phyloP scores from a whole-genome alignment of 2,329 filamentous ascomycete genomes.

The Calcarisporium arbuscula region DNA sequence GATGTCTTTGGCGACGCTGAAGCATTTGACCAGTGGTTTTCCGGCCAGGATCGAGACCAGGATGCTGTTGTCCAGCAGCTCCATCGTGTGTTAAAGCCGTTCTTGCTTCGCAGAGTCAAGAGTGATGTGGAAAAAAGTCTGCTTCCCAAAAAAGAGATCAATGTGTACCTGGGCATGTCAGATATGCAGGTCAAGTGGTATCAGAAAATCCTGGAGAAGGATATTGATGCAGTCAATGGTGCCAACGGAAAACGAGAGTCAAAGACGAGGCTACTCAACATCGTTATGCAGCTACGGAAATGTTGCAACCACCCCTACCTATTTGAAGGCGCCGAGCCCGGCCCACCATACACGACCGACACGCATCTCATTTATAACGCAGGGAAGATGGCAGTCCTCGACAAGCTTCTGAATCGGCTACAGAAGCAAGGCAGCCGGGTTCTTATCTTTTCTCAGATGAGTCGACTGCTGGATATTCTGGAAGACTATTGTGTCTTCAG shows the following conservation, averaged over 20 bases:
- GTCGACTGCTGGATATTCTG: slow-evolving; percentile 88
- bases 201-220: slow-evolving; percentile 96
- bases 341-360: slow-evolving; percentile 95
- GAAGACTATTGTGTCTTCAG: slow-evolving; percentile 98
- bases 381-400: slow-evolving; percentile 95
- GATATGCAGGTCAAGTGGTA: slow-evolving; percentile 99
- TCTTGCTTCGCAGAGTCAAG: slow-evolving; percentile 93
- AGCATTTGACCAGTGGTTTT: slow-evolving; percentile 98
- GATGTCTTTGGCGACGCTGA: slow-evolving; percentile 97
- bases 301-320: slow-evolving; percentile 98
- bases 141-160: slow-evolving; percentile 94
- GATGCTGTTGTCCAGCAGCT: slow-evolving; percentile 95
- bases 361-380: slow-evolving; percentile 91
- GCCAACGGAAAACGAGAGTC: slow-evolving; percentile 95
- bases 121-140: slow-evolving; percentile 97
- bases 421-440: slow-evolving; percentile 84
- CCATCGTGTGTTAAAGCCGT: slow-evolving; percentile 86
- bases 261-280: slow-evolving; percentile 93
- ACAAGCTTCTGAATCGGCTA: slow-evolving; percentile 81
- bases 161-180: slow-evolving; percentile 95
- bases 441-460: slow-evolving; percentile 99
- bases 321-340: slow-evolving; percentile 94
- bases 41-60: slow-evolving; percentile 80
- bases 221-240: slow-evolving; percentile 97
- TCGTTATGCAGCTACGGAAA: slow-evolving; percentile 98